Conservation (phyloP, 2,329 filamentous ascomycete species). For the Tolypocladium album region DNA sequence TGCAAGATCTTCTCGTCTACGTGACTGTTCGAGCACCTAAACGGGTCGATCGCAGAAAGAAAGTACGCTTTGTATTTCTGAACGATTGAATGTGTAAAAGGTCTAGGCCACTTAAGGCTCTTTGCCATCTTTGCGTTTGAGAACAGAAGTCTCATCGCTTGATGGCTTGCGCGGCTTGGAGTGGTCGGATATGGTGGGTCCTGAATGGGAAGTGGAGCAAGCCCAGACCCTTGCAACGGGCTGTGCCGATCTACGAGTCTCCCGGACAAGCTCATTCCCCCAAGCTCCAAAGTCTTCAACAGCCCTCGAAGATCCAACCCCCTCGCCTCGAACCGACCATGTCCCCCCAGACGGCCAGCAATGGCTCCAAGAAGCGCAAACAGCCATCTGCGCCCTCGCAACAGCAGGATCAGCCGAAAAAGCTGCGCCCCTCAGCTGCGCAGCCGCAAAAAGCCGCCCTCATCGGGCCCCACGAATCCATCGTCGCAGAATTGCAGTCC, state of each 20-base stretch:
- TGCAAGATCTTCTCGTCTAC: too few relatives aligned
- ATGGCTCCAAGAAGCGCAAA: slow-evolving; percentile 5
- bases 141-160: neutral
- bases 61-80: too few relatives aligned
- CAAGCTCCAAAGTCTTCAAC: neutral
- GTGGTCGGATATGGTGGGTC: neutral
- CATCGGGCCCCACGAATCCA: slow-evolving; percentile 26
- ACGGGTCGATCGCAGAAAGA: too few relatives aligned
- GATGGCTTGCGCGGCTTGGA: neutral
- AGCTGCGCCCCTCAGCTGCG: slow-evolving; percentile 1
- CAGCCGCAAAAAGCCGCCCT: slow-evolving; percentile 11
- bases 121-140: too few relatives aligned
- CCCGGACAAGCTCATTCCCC: neutral
- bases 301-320: neutral
- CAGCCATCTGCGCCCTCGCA: neutral
- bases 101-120: too few relatives aligned
- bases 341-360: slow-evolving; percentile 1
- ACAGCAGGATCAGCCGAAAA: slow-evolving; percentile 2
- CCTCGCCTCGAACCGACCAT: neutral
- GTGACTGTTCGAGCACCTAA: too few relatives aligned
- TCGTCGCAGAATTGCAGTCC: slow-evolving; percentile 30
- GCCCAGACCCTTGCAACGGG: neutral
- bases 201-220: neutral
- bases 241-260: neutral
- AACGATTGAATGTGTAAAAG: too few relatives aligned